phyloP scores from a whole-genome alignment of 768 basidiomycete genomes.

The Mycena polygramma region DNA sequence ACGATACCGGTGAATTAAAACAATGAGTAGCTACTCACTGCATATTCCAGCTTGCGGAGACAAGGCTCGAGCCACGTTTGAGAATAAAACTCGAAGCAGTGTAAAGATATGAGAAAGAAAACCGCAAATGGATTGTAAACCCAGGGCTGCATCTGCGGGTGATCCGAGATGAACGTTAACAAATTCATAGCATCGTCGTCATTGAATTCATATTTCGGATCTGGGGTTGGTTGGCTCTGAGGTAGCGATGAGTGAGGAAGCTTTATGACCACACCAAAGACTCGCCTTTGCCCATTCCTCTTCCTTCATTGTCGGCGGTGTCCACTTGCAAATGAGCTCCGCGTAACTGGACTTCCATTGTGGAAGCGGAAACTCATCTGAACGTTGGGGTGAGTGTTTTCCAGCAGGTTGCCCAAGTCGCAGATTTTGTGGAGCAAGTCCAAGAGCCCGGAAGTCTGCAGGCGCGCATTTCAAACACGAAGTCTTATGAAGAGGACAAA shows the following conservation, averaged over 20 bases:
- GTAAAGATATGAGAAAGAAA: background rate
- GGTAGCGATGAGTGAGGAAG: too few species aligned
- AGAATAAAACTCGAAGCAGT: background rate
- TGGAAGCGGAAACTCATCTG: slow-evolving; percentile 8
- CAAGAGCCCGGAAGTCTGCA: background rate
- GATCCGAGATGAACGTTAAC: background rate
- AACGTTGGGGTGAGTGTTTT: slow-evolving; percentile 1
- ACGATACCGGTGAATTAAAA: background rate
- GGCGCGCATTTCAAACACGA: too few species aligned
- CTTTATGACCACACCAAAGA: background rate
- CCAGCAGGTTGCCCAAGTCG: background rate
- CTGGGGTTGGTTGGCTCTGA: background rate
- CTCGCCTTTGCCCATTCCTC: background rate
- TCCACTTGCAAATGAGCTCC: background rate
- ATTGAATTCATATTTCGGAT: background rate
- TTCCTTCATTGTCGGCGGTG: background rate
- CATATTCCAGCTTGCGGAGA: background rate
- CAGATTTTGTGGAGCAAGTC: background rate
- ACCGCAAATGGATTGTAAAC: slow-evolving; percentile 7
- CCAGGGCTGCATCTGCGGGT: slow-evolving; percentile 16
- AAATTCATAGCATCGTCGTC: background rate
- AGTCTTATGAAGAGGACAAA: too few species aligned
- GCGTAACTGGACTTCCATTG: slow-evolving; percentile 6
- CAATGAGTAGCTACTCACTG: background rate
- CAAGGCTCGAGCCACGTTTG: background rate